These are phyloP conservation scores for Leccinum glutinopallens DNA, from an alignment of 1,284 basidiomycete genomes.

Conservation along the genomic window DNA sequence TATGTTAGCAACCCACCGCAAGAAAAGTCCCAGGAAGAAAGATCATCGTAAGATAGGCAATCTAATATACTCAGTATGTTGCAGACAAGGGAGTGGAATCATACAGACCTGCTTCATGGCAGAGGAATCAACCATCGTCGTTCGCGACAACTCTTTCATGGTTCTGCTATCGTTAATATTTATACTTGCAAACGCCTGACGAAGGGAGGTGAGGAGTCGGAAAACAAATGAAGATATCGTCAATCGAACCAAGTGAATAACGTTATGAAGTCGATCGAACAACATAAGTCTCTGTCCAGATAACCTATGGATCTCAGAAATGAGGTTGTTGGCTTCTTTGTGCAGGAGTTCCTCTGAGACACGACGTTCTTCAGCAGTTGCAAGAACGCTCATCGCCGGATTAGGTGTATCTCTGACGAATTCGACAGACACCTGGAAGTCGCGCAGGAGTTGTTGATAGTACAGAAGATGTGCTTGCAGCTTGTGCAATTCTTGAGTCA, in stretches of 20 bases:
- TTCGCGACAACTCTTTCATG: constrained; percentile 48
- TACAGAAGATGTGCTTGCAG: constrained; percentile 57
- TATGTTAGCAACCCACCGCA: constrained; percentile 38
- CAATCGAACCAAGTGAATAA: constrained; percentile 45
- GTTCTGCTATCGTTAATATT: constrained; percentile 49
- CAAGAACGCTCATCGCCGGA: constrained; percentile 40
- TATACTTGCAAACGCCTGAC: constrained; percentile 50
- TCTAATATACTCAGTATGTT: constrained; percentile 22
- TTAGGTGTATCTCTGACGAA: constrained; percentile 50
- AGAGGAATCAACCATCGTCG: constrained; percentile 48
- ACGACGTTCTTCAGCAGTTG: constrained; percentile 17
- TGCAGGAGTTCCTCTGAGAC: constrained; percentile 36
- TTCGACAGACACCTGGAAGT: constrained; percentile 50
- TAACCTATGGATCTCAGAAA: constrained; percentile 49
- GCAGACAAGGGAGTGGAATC: not conserved
- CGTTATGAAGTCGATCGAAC: constrained; percentile 50
- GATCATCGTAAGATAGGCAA: constrained; percentile 36
- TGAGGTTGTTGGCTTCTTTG: constrained; percentile 46
- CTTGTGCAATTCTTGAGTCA: constrained; percentile 52
- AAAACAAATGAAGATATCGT: not conserved
- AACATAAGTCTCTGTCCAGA: constrained; percentile 45
- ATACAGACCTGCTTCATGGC: constrained; percentile 49
- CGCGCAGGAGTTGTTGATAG: constrained; percentile 52
- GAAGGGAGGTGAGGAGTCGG: not conserved
- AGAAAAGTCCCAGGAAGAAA: constrained; percentile 35